Evolutionary conservation across 768 basidiomycete genomes (phyloP), one percentile per base, ranked within the genome.

Genomic region (Xerocomellus chrysenteron): DNA sequence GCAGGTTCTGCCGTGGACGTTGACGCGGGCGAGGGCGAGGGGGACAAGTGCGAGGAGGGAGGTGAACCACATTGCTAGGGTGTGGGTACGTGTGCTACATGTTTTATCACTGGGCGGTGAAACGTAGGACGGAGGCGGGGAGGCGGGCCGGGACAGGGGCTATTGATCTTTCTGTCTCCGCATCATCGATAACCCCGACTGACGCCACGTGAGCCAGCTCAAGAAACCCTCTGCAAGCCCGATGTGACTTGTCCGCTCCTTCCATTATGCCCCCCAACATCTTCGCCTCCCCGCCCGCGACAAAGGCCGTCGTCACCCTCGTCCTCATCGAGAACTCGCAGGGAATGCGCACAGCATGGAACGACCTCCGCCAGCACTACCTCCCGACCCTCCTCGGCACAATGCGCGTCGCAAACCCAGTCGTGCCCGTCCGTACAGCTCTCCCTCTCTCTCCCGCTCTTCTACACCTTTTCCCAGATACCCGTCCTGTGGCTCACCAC

Each of bases 281-380:
- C 49, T 71, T 70, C 62, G 8, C 59, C n/a, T 61, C 59, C 40
- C 11, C 60, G 2, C 55, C 63, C 7, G 41, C 54, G 1, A 57
- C 55, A 8, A 63, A 56, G 39, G 69, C 69, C 1, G 60, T 70
- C 54, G 58, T 70, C 47, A 71, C 76, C n/a, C 73, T 83, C 49
- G 62, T 84, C 56, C 72, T 85, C 56, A 75, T 84, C 59, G 83
- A 85, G 70, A 84, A 84, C 62, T 84, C 83, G 0, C 71, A 73
- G 35, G 65, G 68, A 1, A 79, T 82, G 73, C 66, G 69, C 26
- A 19, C 58, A 7, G 69, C 75, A 24, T 85, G 83, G 83, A 62
- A 74, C 59, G 74, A 80, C 67, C 77, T 84, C 35, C 72, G 76
- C 58, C 75, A 79, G 63, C 75, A 73, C 24, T 79, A 78, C 65